These are phyloP conservation scores for Backusella psychrophila DNA, from an alignment of 192 early-diverging fungal genomes.

Conservation along the genomic window DNA sequence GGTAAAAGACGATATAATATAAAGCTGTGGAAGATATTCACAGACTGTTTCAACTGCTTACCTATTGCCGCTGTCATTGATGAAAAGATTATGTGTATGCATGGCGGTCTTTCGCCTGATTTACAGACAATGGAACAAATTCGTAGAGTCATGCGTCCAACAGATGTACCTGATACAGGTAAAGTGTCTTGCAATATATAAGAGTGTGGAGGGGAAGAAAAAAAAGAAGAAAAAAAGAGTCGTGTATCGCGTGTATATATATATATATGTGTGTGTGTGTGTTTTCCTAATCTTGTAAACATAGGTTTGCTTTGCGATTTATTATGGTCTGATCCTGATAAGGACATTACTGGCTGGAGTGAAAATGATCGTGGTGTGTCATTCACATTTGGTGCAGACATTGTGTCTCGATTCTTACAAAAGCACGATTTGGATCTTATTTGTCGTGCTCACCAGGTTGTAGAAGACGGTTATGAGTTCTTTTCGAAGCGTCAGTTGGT, in stretches of 20 bases:
- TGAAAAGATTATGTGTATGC: constrained; percentile 98
- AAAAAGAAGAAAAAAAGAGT: too few species aligned
- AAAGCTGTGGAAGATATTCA: constrained; percentile 98
- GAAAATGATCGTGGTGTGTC: constrained; percentile 96
- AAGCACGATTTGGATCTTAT: constrained; percentile 98
- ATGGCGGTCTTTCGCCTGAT: constrained; percentile 95
- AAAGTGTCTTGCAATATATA: not conserved
- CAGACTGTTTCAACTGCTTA: constrained; percentile 97
- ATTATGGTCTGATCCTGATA: constrained; percentile 97
- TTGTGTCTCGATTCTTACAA: constrained; percentile 89
- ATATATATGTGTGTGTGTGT: not conserved
- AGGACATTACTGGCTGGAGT: constrained; percentile 92
- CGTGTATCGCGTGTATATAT: not conserved
- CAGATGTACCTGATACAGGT: constrained; percentile 97
- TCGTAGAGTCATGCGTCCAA: constrained; percentile 93
- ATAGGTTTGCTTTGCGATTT: constrained; percentile 89
- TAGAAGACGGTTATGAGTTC: constrained; percentile 99
- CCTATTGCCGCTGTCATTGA: constrained; percentile 97
- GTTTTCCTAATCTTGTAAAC: not conserved
- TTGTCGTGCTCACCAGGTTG: constrained; percentile 97
- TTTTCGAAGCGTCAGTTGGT: constrained; percentile 96
- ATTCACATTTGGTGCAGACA: constrained; percentile 97
- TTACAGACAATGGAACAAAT: constrained; percentile 98
- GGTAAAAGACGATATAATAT: constrained; percentile 97
- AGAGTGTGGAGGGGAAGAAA: not conserved